A percentile compares a stretch with the other conserved stretches of the same genome.
These are phyloP conservation scores for Yamadazyma epiphylla DNA, from an alignment of 1,139 yeast genomes.

Conservation along the genomic window DNA sequence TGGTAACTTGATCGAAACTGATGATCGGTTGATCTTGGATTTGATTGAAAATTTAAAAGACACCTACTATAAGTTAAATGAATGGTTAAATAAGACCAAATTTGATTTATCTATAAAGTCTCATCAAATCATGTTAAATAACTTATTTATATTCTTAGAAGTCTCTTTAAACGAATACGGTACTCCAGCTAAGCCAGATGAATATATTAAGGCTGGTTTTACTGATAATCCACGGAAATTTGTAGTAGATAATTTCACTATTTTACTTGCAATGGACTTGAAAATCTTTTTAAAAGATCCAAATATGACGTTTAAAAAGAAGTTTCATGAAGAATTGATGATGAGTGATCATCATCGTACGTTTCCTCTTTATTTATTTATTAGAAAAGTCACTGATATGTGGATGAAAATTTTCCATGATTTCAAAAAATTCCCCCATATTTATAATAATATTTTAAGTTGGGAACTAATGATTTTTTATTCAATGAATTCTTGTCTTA, in stretches of 20 bases:
- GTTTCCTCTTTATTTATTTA: conserved; percentile 40
- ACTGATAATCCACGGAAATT: conserved; percentile 41
- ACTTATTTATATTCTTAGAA: conserved; percentile 38
- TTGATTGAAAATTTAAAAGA: conserved; percentile 30
- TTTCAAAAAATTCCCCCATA: conserved; percentile 27
- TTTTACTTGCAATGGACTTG: conserved; percentile 47
- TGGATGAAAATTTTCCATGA: conserved; percentile 41
- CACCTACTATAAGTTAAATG: conserved; percentile 37
- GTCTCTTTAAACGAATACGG: conserved; percentile 44
- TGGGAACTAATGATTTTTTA: conserved; percentile 57
- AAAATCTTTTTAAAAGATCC: conserved; percentile 51
- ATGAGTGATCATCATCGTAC: conserved; percentile 42
- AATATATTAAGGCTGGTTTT: conserved; percentile 45
- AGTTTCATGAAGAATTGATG: conserved; percentile 57
- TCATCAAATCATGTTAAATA: conserved; percentile 42
- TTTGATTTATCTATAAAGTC: conserved; percentile 39
- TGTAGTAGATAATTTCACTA: conserved; percentile 38
- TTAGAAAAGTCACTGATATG: conserved; percentile 31
- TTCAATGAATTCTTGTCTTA: conserved; percentile 54
- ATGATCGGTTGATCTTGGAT: conserved; percentile 32
- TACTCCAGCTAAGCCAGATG: conserved; percentile 42
- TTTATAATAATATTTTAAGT: conserved; percentile 45
- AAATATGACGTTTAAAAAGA: conserved; percentile 54
- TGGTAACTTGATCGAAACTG: conserved; percentile 38
- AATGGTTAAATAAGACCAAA: conserved; percentile 30